phyloP scores from a whole-genome alignment of 148 eudicot species.

The Pouteria glomerata region DNA sequence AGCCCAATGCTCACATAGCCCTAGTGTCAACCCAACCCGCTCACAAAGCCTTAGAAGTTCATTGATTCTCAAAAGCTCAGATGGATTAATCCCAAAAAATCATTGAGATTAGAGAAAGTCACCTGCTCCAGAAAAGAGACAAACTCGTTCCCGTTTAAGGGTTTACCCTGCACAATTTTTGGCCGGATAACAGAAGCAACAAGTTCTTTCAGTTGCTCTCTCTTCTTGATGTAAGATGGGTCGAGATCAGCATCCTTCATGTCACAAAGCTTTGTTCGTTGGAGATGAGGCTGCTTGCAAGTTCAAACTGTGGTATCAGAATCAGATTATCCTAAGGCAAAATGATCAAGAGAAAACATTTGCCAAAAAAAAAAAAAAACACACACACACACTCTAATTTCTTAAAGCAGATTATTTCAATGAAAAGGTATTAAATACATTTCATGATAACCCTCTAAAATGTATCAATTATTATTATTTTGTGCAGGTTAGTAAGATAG shows the following conservation, averaged over 20 bases:
- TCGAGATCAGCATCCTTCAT: slow-evolving; percentile 91
- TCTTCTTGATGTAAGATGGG: slow-evolving; percentile 62
- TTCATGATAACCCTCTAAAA: too few relatives aligned
- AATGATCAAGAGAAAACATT: background rate
- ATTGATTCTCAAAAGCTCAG: background rate
- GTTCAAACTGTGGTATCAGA: slow-evolving; percentile 11
- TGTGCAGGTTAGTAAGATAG: background rate
- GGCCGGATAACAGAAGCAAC: slow-evolving; percentile 72
- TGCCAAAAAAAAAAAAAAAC: too few relatives aligned
- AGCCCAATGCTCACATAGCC: slow-evolving; percentile 2
- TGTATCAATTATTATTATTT: too few relatives aligned
- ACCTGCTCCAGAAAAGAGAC: slow-evolving; percentile 93
- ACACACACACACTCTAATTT: too few relatives aligned
- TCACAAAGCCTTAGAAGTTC: background rate
- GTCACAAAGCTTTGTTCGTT: slow-evolving; percentile 91
- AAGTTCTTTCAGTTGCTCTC: slow-evolving; percentile 72
- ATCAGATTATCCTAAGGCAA: slow-evolving; percentile 4
- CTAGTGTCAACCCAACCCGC: background rate
- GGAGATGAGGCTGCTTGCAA: slow-evolving; percentile 88
- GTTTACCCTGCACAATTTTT: slow-evolving; percentile 90
- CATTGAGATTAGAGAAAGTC: slow-evolving; percentile 10
- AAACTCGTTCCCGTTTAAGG: slow-evolving; percentile 81
- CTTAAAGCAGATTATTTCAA: too few relatives aligned
- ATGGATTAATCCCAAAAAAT: background rate
- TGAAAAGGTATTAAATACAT: background rate